Base-by-base conservation (phyloP, 2,329 filamentous ascomycete species). In the Metarhizium brunneum region DNA sequence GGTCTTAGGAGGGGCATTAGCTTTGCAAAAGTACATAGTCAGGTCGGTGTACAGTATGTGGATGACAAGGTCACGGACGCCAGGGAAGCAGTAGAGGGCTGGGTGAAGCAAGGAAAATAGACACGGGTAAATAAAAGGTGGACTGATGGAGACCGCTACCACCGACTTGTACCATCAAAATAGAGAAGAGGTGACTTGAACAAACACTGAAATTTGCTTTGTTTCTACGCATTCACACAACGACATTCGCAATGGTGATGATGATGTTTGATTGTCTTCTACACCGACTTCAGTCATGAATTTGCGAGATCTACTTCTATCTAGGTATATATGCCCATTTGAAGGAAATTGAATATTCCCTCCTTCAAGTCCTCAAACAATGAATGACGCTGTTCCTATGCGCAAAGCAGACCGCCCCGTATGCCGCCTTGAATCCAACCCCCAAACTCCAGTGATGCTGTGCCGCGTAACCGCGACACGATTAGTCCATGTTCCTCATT, bases 31-130 rank as follows among this genome's bases (percentile, higher is more conserved):
- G 82, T 86, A 55, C 89, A 95, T 73, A 83, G 82, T 50, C 78
- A 86, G 63, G 80, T 90, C 69, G 84, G 84, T 51, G 80, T 84
- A 59, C 79, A 77, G 61, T 88, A 86, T 75, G 83, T 95, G 58
- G 86, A 95, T 68, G 87, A 90, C 59, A 92, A 89, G 76, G 87
- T 96, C 54, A 82, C 80, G 58, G 82, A 86, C 54, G 86, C 83
- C 56, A 82, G 91, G 64, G 86, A 92, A 72, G 80, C 81, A 52
- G 76, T 96, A 57, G 91, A 96, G 78, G 84, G 84, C 59, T 94
- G 92, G 90, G 89, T 97, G 54, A 90, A 84, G 77, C 92, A 95
- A 80, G 92, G 90, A 56, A 88, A 87, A 80, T 92, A 81, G 58
- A 62, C 29, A 30, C 13, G 45, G 45, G 45, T 48, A 48, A 48